These are phyloP conservation scores for Fusarium secorum DNA, from an alignment of 2,329 filamentous ascomycete species.

Conservation along the genomic window DNA sequence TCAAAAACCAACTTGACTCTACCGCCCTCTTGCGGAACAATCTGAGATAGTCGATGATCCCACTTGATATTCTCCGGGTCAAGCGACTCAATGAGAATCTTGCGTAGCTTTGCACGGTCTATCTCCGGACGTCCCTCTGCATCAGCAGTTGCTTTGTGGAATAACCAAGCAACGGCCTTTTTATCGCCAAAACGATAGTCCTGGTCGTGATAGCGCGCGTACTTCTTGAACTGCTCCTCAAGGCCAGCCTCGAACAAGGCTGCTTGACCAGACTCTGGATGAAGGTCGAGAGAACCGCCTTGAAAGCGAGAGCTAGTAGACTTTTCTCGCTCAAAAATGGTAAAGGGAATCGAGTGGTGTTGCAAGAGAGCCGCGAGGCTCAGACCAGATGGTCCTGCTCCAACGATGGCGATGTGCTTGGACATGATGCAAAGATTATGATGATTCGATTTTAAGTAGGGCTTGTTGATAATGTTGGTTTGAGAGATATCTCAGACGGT, in stretches of 20 bases:
- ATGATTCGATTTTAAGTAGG: rapidly evolving
- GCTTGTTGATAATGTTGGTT: rapidly evolving
- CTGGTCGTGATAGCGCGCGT: background rate
- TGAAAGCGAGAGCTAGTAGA: background rate
- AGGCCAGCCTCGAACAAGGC: background rate
- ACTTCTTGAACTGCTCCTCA: background rate
- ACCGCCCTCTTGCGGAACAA: background rate
- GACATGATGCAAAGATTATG: background rate
- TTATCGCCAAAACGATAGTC: background rate
- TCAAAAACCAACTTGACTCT: background rate
- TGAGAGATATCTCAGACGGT: rapidly evolving
- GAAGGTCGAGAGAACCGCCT: background rate
- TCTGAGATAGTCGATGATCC: background rate
- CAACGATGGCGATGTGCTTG: background rate
- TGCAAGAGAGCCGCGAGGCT: background rate
- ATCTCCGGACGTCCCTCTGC: background rate
- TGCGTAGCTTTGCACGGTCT: background rate
- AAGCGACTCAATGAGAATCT: background rate
- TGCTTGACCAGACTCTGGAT: background rate
- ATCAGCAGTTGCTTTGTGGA: background rate
- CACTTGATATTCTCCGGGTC: background rate
- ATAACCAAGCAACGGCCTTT: background rate
- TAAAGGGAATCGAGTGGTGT: background rate
- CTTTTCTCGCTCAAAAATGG: background rate
- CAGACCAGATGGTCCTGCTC: background rate